A percentile compares a stretch with the other conserved stretches of the same genome.
phyloP scores from a whole-genome alignment of 2,329 filamentous ascomycete species.

The Sarocladium oryzae region DNA sequence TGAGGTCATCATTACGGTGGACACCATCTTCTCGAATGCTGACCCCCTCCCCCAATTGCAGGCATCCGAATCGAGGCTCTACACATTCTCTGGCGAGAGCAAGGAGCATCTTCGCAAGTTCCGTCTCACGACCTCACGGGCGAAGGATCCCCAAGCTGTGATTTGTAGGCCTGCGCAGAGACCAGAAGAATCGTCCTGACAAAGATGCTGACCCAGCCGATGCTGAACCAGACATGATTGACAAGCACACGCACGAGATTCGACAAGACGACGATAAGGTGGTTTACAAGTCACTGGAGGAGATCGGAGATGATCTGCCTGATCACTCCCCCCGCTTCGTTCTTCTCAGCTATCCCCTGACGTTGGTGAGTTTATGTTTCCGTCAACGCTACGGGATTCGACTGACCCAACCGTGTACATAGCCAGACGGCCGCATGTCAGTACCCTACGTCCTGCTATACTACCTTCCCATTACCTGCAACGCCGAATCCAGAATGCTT shows the following conservation, averaged over 20 bases:
- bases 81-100: slow-evolving; percentile 87
- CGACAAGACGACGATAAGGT: slow-evolving; percentile 68
- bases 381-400: background rate
- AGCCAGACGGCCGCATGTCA: slow-evolving; percentile 76
- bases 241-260: slow-evolving; percentile 86
- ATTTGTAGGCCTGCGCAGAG: slow-evolving; percentile 66
- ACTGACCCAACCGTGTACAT: slow-evolving; percentile 14
- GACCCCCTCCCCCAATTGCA: slow-evolving; percentile 11
- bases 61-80: slow-evolving; percentile 77
- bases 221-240: slow-evolving; percentile 69
- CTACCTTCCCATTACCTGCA: slow-evolving; percentile 89
- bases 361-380: slow-evolving; percentile 52
- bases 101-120: slow-evolving; percentile 91
- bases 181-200: background rate
- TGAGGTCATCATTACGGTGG: background rate
- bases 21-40: slow-evolving; percentile 12
- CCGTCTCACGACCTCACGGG: slow-evolving; percentile 80
- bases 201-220: background rate
- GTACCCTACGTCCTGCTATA: slow-evolving; percentile 94
- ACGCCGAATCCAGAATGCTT: slow-evolving; percentile 80
- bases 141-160: slow-evolving; percentile 80
- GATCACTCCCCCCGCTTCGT: slow-evolving; percentile 88
- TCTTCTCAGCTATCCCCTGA: slow-evolving; percentile 84
- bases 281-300: slow-evolving; percentile 74
- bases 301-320: slow-evolving; percentile 81